These are phyloP conservation scores for Luffa acutangula DNA, from an alignment of 306 rosid species.

Conservation along the genomic window DNA sequence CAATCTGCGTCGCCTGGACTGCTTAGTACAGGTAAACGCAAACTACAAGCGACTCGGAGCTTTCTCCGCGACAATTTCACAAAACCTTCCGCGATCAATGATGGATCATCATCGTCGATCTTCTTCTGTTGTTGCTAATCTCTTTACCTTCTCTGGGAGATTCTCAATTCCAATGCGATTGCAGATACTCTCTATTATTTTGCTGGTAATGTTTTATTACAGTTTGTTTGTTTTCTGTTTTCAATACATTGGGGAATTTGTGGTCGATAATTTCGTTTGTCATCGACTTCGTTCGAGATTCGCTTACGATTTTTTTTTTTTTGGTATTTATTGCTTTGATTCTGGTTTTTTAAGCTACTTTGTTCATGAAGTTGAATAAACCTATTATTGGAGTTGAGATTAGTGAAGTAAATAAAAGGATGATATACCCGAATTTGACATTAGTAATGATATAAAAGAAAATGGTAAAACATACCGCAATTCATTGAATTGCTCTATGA, in stretches of 20 bases:
- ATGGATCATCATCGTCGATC: constrained; percentile 5
- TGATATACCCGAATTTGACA: background rate
- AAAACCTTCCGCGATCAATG: background rate
- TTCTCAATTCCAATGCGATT: background rate
- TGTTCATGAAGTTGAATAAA: background rate
- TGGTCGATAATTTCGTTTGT: background rate
- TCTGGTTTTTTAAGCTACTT: background rate
- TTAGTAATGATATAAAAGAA: background rate
- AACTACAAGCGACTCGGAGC: background rate
- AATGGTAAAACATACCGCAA: background rate
- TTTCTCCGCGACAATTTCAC: background rate
- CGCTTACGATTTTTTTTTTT: background rate
- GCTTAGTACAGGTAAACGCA: background rate
- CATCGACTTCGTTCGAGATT: background rate
- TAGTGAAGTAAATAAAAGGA: background rate
- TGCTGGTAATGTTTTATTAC: background rate
- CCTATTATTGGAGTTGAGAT: background rate
- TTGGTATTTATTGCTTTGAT: background rate
- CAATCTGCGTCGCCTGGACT: background rate
- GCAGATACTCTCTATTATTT: background rate
- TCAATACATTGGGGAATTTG: background rate
- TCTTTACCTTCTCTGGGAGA: background rate
- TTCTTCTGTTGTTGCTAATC: background rate
- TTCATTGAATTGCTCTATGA: background rate
- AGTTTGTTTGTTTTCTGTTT: background rate